Conservation (phyloP, 805 yeast species). For the Pichia exigua region DNA sequence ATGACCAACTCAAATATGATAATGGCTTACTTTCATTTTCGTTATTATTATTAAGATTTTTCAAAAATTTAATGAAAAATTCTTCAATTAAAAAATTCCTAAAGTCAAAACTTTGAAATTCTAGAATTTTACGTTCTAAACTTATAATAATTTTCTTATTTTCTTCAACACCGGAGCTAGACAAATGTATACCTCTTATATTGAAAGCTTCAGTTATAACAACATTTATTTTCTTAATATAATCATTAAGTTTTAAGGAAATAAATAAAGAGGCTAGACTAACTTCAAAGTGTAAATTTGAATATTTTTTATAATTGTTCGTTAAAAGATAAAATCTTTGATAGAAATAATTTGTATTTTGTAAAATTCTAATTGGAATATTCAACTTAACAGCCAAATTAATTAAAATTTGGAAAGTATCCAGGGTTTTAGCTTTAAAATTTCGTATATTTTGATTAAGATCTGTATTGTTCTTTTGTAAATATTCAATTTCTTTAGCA, state of each 20-base stretch:
- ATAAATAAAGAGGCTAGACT: conserved; percentile 62
- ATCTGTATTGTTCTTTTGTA: conserved; percentile 15
- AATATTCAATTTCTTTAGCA: conserved; percentile 20
- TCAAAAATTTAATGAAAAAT: conserved; percentile 53
- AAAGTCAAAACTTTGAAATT: conserved; percentile 74
- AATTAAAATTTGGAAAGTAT: conserved; percentile 46
- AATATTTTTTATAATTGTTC: conserved; percentile 43
- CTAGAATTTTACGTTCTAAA: conserved; percentile 66
- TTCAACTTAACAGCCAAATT: conserved; percentile 46
- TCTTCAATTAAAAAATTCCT: conserved; percentile 62
- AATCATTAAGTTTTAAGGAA: conserved; percentile 76
- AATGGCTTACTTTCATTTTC: conserved; percentile 35
- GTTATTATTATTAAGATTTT: conserved; percentile 26
- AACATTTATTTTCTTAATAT: conserved; percentile 66
- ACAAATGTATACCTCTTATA: conserved; percentile 24
- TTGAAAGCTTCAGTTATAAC: conserved; percentile 43
- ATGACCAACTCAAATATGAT: conserved; percentile 60
- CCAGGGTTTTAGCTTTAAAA: conserved; percentile 21
- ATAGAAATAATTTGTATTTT: conserved; percentile 62
- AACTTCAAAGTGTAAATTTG: conserved; percentile 43
- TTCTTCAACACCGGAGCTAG: conserved; percentile 35
- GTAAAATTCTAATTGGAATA: conserved; percentile 63
- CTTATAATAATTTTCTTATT: conserved; percentile 50
- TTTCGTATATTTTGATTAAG: conserved; percentile 17
- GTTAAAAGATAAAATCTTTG: conserved; percentile 63